A percentile compares a stretch with the other conserved stretches of the same genome.
phyloP scores from a whole-genome alignment of 2,329 filamentous ascomycete species.

The Penicillium brevicompactum region DNA sequence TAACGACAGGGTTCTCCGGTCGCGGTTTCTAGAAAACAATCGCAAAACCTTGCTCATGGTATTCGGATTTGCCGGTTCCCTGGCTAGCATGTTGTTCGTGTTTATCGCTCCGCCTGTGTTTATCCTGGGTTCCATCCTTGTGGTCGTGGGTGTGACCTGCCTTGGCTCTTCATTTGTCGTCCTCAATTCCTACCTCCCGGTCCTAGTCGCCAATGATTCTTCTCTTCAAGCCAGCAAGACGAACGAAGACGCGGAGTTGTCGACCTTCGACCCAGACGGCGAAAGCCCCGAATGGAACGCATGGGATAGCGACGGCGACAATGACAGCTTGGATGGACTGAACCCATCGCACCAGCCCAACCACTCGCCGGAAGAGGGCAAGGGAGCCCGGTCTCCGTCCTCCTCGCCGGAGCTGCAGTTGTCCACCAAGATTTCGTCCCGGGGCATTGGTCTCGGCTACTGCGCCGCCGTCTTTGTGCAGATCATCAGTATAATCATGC shows the following conservation, averaged over 20 bases:
- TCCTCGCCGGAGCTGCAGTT: conserved; percentile 70
- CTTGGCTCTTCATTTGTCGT: conserved; percentile 91
- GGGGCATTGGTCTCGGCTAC: conserved; percentile 87
- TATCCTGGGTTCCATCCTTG: conserved; percentile 74
- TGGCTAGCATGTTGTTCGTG: conserved; percentile 83
- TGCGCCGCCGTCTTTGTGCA: conserved; percentile 81
- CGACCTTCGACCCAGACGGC: conserved; percentile 20
- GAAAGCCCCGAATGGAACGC: conserved; percentile 21
- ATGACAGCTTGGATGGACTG: conserved; percentile 24
- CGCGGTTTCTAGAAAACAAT: conserved; percentile 43
- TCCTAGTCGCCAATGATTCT: conserved; percentile 81
- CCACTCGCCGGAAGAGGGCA: conserved; percentile 8
- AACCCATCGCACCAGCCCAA: not conserved
- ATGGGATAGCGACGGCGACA: conserved; percentile 13
- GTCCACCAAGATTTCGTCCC: conserved; percentile 84
- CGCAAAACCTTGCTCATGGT: conserved; percentile 79
- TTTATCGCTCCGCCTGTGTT: conserved; percentile 75
- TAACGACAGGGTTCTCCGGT: conserved; percentile 3
- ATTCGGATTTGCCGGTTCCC: conserved; percentile 78
- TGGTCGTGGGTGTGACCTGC: conserved; percentile 83
- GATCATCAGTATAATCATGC: conserved; percentile 72
- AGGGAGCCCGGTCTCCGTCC: conserved; percentile 8
- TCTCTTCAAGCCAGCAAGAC: conserved; percentile 40
- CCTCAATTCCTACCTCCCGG: conserved; percentile 85
- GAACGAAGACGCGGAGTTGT: conserved; percentile 26